A percentile compares a stretch with the other conserved stretches of the same genome.
Evolutionary conservation across 371 early-diverging fungal genomes (phyloP).

Genomic region (Mortierella sp.): DNA sequence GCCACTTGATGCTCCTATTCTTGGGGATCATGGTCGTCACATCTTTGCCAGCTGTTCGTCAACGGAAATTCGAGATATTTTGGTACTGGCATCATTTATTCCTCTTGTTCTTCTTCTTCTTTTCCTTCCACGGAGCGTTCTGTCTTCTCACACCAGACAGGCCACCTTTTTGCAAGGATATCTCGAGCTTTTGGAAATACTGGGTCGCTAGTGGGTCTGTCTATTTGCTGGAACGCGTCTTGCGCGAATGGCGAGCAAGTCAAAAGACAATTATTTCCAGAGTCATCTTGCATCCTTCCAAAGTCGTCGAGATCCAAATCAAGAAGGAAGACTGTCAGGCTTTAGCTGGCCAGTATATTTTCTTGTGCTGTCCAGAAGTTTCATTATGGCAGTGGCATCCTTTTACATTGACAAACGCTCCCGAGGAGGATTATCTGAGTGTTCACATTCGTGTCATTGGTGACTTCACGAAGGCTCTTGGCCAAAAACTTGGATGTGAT

Average conservation of each 20-base stretch:
- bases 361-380: slow-evolving; percentile 74
- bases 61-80: slow-evolving; percentile 81
- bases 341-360: slow-evolving; percentile 82
- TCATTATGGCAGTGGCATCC: slow-evolving; percentile 86
- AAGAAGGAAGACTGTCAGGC: slow-evolving; percentile 69
- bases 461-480: slow-evolving; percentile 82
- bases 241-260: slow-evolving; percentile 79
- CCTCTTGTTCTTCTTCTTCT: slow-evolving; percentile 80
- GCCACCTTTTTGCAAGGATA: slow-evolving; percentile 76
- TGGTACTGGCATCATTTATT: slow-evolving; percentile 91
- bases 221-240: slow-evolving; percentile 79
- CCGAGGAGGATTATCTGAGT: slow-evolving; percentile 82
- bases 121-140: slow-evolving; percentile 85
- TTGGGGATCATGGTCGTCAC: slow-evolving; percentile 81
- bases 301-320: slow-evolving; percentile 80
- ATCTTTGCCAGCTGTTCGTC: slow-evolving; percentile 69
- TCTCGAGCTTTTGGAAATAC: slow-evolving; percentile 85
- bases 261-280: slow-evolving; percentile 75
- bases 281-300: slow-evolving; percentile 73
- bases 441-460: slow-evolving; percentile 88
- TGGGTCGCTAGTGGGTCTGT: slow-evolving; percentile 76
- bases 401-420: slow-evolving; percentile 89
- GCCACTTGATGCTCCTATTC: slow-evolving; percentile 80
- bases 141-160: slow-evolving; percentile 84
- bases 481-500: slow-evolving; percentile 74